Evolutionary conservation across 352 stramenopile species (phyloP).

Genomic region (Phytophthora fragariaefolia): DNA sequence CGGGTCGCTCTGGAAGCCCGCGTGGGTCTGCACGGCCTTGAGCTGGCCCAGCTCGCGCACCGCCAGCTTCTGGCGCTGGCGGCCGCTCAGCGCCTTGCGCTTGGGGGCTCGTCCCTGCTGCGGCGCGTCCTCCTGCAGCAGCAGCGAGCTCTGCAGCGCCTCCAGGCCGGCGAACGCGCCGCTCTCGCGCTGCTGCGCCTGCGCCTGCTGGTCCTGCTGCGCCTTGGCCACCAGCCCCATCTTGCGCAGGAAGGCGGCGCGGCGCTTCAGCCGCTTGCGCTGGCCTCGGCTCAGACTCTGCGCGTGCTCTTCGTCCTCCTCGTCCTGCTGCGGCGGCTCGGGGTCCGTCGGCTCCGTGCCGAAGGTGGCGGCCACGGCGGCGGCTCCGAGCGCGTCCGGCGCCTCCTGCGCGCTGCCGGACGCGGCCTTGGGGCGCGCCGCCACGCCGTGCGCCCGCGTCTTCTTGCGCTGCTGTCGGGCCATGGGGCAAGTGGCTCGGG

Average conservation of each 20-base stretch:
- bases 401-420: conserved; percentile 32
- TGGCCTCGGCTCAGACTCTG: conserved; percentile 77
- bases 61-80: conserved; percentile 84
- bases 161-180: conserved; percentile 78
- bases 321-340: conserved; percentile 42
- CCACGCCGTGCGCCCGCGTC: conserved; percentile 56
- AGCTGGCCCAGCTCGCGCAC: conserved; percentile 85
- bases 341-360: conserved; percentile 37
- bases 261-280: conserved; percentile 85
- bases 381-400: conserved; percentile 44
- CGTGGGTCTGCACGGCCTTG: conserved; percentile 85
- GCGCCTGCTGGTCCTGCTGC: conserved; percentile 54
- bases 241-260: conserved; percentile 84
- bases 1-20: conserved; percentile 81
- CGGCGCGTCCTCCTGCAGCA: conserved; percentile 57
- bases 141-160: conserved; percentile 76
- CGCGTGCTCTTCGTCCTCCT: conserved; percentile 43
- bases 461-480: conserved; percentile 67
- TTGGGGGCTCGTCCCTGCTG: conserved; percentile 38
- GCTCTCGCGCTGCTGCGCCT: conserved; percentile 52
- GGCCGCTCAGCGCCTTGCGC: conserved; percentile 74
- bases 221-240: conserved; percentile 85
- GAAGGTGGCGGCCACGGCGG: conserved; percentile 73
- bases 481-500: conserved; percentile 37
- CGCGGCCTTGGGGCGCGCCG: conserved; percentile 51